These are phyloP conservation scores for Eucalyptus marginata DNA, from an alignment of 345 rosid species.

Conservation along the genomic window DNA sequence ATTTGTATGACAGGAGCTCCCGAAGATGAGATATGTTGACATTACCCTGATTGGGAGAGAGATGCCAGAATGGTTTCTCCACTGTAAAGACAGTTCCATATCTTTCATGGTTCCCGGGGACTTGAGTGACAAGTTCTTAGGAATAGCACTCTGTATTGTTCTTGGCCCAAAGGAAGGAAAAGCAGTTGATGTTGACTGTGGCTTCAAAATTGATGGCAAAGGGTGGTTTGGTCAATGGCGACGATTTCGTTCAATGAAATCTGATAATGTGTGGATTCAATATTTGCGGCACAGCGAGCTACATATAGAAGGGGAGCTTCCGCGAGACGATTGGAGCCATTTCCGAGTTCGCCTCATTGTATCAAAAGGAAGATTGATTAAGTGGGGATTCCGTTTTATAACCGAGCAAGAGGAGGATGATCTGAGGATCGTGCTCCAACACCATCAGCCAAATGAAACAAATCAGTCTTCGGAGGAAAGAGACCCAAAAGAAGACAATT, in stretches of 20 bases:
- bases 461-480: not conserved
- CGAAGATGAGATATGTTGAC: too few species aligned
- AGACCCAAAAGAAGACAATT: not conserved
- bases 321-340: not conserved
- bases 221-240: too few species aligned
- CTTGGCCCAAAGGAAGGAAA: too few species aligned
- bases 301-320: rapidly evolving
- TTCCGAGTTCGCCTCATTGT: rapidly evolving
- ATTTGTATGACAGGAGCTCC: too few species aligned
- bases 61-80: too few species aligned
- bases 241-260: too few species aligned
- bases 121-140: too few species aligned
- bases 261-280: not conserved
- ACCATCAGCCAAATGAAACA: not conserved
- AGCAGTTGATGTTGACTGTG: rapidly evolving
- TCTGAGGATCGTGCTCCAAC: not conserved
- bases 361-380: not conserved
- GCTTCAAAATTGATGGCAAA: rapidly evolving
- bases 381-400: not conserved
- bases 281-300: rapidly evolving
- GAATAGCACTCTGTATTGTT: too few species aligned
- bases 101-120: too few species aligned
- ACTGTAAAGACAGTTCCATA: too few species aligned
- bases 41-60: too few species aligned
- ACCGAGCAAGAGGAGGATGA: not conserved